A percentile compares a stretch with the other conserved stretches of the same genome.
Evolutionary conservation across 495 filamentous ascomycete species (phyloP).

Genomic region (Daldinia vernicosa): DNA sequence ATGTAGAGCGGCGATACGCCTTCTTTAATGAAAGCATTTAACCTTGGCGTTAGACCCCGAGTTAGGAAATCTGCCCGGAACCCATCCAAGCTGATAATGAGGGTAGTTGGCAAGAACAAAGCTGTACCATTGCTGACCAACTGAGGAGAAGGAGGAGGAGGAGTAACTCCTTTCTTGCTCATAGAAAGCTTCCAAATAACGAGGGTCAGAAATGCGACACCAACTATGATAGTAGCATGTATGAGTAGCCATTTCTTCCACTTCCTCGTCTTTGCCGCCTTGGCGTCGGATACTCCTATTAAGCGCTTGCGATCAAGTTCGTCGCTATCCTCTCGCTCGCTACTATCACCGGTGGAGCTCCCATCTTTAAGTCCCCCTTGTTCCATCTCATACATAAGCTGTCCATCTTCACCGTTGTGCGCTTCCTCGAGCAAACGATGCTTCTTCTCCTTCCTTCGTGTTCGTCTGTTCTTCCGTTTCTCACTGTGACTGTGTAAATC

Average conservation of each 20-base stretch:
- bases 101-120: conserved; percentile 87
- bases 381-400: conserved; percentile 90
- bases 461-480: conserved; percentile 57
- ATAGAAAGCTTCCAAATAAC: conserved; percentile 60
- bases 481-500: conserved; percentile 55
- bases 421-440: conserved; percentile 59
- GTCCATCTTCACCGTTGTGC: conserved; percentile 70
- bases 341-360: conserved; percentile 61
- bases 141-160: conserved; percentile 23
- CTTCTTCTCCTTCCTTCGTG: conserved; percentile 57
- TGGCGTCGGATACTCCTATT: conserved; percentile 54
- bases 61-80: conserved; percentile 96
- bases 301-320: conserved; percentile 61
- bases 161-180: conserved; percentile 43
- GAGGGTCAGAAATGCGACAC: conserved; percentile 60
- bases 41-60: conserved; percentile 80
- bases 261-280: conserved; percentile 51
- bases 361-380: conserved; percentile 78
- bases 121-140: conserved; percentile 83
- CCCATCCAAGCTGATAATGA: conserved; percentile 93
- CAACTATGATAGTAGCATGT: conserved; percentile 60
- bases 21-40: conserved; percentile 79
- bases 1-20: conserved; percentile 92
- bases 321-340: conserved; percentile 63
- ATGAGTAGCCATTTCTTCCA: conserved; percentile 64